Percentiles rank a stretch among this genome's conserved stretches.
Conservation (phyloP, 2,329 filamentous ascomycete species). For the Calonectria hawksworthii region DNA sequence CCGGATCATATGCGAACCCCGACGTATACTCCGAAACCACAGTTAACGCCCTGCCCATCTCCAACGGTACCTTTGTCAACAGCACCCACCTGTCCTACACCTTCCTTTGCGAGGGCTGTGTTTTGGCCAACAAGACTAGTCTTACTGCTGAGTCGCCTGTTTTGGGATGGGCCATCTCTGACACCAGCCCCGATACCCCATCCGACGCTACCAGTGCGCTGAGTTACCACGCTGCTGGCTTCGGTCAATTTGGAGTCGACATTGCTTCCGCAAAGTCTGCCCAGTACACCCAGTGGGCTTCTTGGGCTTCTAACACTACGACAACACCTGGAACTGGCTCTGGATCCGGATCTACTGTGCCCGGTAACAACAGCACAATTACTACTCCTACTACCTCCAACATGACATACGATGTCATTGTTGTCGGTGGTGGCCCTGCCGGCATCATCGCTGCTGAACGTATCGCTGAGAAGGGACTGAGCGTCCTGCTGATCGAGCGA, state of each 20-base stretch:
- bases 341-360: constrained; percentile 30
- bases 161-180: constrained; percentile 58
- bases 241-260: constrained; percentile 53
- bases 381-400: constrained; percentile 38
- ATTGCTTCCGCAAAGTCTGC: constrained; percentile 52
- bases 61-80: constrained; percentile 66
- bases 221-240: constrained; percentile 56
- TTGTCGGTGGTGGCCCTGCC: constrained; percentile 43
- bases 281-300: constrained; percentile 43
- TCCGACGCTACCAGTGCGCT: constrained; percentile 51
- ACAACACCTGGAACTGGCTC: constrained; percentile 21
- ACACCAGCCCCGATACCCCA: constrained; percentile 48
- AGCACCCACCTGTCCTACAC: constrained; percentile 67
- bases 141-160: constrained; percentile 46
- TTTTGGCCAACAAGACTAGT: constrained; percentile 51
- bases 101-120: constrained; percentile 64
- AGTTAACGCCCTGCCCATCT: constrained; percentile 57
- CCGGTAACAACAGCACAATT: constrained; percentile 30
- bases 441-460: constrained; percentile 46
- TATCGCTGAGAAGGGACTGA: constrained; percentile 40
- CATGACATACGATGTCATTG: constrained; percentile 44
- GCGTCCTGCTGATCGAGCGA: constrained; percentile 45
- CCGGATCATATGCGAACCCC: constrained; percentile 61
- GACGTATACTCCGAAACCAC: constrained; percentile 59
- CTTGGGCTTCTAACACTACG: constrained; percentile 41